These are phyloP conservation scores for Gnaphalium uliginosum DNA, from an alignment of 129 eudicot genomes.

Conservation along the genomic window DNA sequence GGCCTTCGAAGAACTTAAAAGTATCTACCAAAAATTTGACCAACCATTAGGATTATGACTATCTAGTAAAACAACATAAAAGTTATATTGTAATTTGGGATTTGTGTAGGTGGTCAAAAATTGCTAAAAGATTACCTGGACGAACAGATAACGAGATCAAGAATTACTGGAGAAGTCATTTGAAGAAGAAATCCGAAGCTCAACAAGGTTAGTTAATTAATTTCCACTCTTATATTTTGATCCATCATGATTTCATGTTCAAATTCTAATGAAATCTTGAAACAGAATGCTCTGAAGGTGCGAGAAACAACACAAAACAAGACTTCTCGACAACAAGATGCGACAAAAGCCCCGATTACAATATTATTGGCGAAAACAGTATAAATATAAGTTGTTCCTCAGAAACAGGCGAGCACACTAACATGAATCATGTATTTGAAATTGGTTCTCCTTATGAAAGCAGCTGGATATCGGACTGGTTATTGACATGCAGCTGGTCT, in stretches of 20 bases:
- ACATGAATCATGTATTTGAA: slow-evolving; percentile 25
- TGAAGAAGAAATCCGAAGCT: slow-evolving; percentile 47
- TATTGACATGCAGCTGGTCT: slow-evolving; percentile 30
- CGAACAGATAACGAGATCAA: slow-evolving; percentile 80
- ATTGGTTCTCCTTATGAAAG: slow-evolving; percentile 46
- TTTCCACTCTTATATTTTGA: not conserved
- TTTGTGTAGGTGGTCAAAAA: slow-evolving; percentile 62
- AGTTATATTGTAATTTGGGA: not conserved
- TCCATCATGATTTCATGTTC: slow-evolving; percentile 10
- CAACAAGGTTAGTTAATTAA: slow-evolving; percentile 38
- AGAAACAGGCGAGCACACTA: slow-evolving; percentile 8
- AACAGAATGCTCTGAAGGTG: slow-evolving; percentile 19
- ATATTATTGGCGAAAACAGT: slow-evolving; percentile 20
- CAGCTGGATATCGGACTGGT: slow-evolving; percentile 44
- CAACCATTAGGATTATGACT: not conserved
- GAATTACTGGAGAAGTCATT: slow-evolving; percentile 82
- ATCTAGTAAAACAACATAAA: not conserved
- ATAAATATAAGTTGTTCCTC: slow-evolving; percentile 29
- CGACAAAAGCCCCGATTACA: too few relatives aligned
- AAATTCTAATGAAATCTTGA: not conserved
- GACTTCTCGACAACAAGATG: too few relatives aligned
- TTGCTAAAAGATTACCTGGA: slow-evolving; percentile 69
- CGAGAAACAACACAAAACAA: slow-evolving; percentile 15
- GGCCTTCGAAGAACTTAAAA: not conserved
- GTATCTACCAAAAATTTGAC: not conserved